phyloP scores from a whole-genome alignment of 208 protist genomes.

The Acanthamoeba divionensis region DNA sequence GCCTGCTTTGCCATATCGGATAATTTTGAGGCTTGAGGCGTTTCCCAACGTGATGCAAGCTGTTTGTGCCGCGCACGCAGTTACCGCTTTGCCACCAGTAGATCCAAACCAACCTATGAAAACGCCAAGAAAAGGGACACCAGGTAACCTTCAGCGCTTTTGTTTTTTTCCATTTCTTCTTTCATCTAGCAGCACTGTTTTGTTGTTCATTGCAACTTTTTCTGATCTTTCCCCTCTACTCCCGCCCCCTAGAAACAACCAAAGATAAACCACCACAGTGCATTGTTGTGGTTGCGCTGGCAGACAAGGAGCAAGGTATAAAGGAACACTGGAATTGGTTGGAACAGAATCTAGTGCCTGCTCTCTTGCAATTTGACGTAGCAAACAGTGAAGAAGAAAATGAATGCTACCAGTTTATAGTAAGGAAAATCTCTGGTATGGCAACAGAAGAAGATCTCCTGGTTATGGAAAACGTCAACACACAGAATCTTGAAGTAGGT shows the following conservation, averaged over 20 bases:
- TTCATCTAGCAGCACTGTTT: neutral
- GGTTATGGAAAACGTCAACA: too few relatives aligned
- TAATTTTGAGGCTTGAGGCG: neutral
- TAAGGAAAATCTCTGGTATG: slow-evolving; percentile 11
- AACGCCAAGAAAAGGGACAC: neutral
- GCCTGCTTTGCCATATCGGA: neutral
- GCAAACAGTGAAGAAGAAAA: slow-evolving; percentile 15
- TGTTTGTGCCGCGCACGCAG: neutral
- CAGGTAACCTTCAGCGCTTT: neutral
- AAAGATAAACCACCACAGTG: neutral
- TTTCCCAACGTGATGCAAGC: neutral
- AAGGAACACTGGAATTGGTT: slow-evolving; percentile 6
- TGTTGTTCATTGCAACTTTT: neutral
- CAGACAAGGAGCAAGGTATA: neutral
- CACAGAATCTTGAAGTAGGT: too few relatives aligned
- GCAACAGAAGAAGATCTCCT: slow-evolving; percentile 25
- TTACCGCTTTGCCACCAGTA: neutral
- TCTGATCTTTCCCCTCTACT: too few relatives aligned
- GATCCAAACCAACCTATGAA: neutral
- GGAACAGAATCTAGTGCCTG: neutral
- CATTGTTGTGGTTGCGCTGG: neutral
- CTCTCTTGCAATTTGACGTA: neutral
- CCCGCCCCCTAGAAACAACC: neutral
- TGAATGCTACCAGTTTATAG: slow-evolving; percentile 28
- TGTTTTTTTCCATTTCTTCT: neutral